Conservation (phyloP, 345 rosid genomes). For the Camelina sativa region DNA sequence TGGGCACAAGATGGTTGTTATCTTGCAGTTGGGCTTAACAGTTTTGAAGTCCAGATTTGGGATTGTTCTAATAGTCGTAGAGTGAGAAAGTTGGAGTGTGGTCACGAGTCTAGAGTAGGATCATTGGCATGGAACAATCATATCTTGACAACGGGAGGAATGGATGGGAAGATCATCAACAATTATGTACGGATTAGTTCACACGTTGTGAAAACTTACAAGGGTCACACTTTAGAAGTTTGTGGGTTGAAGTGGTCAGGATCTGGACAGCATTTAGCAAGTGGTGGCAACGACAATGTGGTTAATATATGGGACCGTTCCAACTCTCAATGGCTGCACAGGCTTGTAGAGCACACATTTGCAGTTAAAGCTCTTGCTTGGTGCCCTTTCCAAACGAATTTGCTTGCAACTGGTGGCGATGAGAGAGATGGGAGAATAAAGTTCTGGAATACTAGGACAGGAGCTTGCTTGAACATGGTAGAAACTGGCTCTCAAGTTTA, state of each 20-base stretch:
- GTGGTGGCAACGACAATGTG: slow-evolving; percentile 62
- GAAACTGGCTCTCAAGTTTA: slow-evolving; percentile 31
- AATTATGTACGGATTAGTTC: slow-evolving; percentile 33
- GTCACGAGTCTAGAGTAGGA: slow-evolving; percentile 33
- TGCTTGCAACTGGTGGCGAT: slow-evolving; percentile 35
- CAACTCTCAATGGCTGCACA: slow-evolving; percentile 16
- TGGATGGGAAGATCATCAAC: slow-evolving; percentile 44
- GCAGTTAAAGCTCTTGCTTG: slow-evolving; percentile 55
- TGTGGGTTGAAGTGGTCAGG: slow-evolving; percentile 53
- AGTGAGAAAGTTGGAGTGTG: slow-evolving; percentile 41
- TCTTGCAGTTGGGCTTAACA: slow-evolving; percentile 37
- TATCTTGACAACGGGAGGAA: slow-evolving; percentile 7
- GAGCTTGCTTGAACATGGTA: slow-evolving; percentile 28
- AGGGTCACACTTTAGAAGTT: slow-evolving; percentile 43
- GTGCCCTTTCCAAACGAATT: slow-evolving; percentile 29
- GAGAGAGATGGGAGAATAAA: slow-evolving; percentile 16
- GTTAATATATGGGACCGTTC: slow-evolving; percentile 48
- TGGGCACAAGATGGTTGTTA: slow-evolving; percentile 47
- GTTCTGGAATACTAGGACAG: slow-evolving; percentile 10
- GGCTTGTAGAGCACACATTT: slow-evolving; percentile 43
- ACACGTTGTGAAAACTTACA: slow-evolving; percentile 39
- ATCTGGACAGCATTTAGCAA: slow-evolving; percentile 53
- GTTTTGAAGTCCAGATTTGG: slow-evolving; percentile 35
- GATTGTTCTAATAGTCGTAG: slow-evolving; percentile 32
- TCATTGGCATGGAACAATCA: slow-evolving; percentile 12